A percentile compares a stretch with the other conserved stretches of the same genome.
These are phyloP conservation scores for Neobulgaria alba DNA, from an alignment of 2,329 filamentous ascomycete genomes.

Conservation along the genomic window DNA sequence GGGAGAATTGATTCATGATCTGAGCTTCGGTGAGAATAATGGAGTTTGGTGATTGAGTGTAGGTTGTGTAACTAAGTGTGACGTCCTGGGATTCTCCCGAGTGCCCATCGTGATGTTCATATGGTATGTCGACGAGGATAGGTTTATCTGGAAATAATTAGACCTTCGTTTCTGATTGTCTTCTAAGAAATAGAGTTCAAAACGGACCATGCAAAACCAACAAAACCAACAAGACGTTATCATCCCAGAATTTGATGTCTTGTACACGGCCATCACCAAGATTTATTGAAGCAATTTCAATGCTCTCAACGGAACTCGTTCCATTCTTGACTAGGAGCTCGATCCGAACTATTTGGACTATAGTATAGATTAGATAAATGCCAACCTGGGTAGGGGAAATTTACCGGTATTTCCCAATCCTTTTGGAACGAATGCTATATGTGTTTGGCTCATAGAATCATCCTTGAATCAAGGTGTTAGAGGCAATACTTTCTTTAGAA, in stretches of 20 bases:
- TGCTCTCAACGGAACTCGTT: conserved; percentile 21
- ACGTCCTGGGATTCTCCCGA: neutral
- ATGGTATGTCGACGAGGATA: conserved; percentile 21
- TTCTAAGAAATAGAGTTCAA: neutral
- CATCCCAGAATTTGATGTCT: conserved; percentile 26
- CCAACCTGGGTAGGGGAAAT: conserved; percentile 2
- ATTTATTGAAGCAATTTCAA: conserved; percentile 16
- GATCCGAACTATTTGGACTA: conserved; percentile 25
- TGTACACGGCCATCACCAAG: conserved; percentile 25
- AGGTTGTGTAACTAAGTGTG: neutral
- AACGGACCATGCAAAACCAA: conserved; percentile 23
- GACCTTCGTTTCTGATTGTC: neutral
- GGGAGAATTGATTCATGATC: conserved; percentile 11
- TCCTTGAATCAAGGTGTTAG: conserved; percentile 12
- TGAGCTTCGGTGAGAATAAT: conserved; percentile 1
- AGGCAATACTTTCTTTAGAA: neutral
- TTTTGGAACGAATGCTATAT: conserved; percentile 23
- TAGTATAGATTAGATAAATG: conserved; percentile 2
- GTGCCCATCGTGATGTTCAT: conserved; percentile 3
- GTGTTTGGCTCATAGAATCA: conserved; percentile 8
- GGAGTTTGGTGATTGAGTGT: neutral
- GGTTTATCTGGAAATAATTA: conserved; percentile 10
- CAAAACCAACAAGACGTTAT: conserved; percentile 21
- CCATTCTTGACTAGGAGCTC: conserved; percentile 24
- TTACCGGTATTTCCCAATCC: conserved; percentile 15